phyloP scores from a whole-genome alignment of 805 yeast genomes.

The Yarrowia yakushimensis region DNA sequence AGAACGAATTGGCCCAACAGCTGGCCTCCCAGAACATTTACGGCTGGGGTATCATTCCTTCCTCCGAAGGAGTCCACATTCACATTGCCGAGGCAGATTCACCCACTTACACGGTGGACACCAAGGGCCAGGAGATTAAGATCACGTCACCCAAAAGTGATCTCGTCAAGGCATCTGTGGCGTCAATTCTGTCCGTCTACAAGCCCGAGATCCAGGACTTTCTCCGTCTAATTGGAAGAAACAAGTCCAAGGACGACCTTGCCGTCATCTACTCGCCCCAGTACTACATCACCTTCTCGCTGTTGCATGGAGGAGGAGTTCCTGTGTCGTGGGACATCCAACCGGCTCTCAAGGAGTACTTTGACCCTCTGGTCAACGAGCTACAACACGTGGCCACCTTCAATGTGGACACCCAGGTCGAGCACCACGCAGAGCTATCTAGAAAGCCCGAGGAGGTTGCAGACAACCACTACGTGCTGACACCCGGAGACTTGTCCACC shows the following conservation, averaged over 20 bases:
- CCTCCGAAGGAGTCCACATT: constrained; percentile 35
- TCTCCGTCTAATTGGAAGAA: constrained; percentile 34
- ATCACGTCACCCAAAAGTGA: constrained; percentile 43
- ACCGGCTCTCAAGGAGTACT: constrained; percentile 46
- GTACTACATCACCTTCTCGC: constrained; percentile 71
- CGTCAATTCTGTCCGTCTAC: constrained; percentile 42
- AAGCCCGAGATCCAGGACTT: constrained; percentile 46
- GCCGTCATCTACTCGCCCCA: constrained; percentile 55
- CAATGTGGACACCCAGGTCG: constrained; percentile 74
- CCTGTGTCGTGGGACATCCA: constrained; percentile 74
- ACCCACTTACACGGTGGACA: constrained; percentile 42
- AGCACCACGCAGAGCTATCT: constrained; percentile 55
- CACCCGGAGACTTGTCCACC: constrained; percentile 59
- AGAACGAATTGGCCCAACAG: constrained; percentile 51
- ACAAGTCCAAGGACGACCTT: constrained; percentile 20
- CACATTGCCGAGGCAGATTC: constrained; percentile 27
- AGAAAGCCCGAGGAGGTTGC: constrained; percentile 26
- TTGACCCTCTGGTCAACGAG: constrained; percentile 53
- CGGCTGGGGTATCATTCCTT: constrained; percentile 36
- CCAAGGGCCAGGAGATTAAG: constrained; percentile 41
- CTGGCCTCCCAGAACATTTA: constrained; percentile 47
- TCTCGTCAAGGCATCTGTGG: constrained; percentile 52
- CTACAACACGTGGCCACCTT: constrained; percentile 61
- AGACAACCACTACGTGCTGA: constrained; percentile 40
- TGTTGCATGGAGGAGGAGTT: constrained; percentile 57